Conservation (phyloP, 176 grass and related monocot genomes). For the barley (Hordeum vulgare) region DNA sequence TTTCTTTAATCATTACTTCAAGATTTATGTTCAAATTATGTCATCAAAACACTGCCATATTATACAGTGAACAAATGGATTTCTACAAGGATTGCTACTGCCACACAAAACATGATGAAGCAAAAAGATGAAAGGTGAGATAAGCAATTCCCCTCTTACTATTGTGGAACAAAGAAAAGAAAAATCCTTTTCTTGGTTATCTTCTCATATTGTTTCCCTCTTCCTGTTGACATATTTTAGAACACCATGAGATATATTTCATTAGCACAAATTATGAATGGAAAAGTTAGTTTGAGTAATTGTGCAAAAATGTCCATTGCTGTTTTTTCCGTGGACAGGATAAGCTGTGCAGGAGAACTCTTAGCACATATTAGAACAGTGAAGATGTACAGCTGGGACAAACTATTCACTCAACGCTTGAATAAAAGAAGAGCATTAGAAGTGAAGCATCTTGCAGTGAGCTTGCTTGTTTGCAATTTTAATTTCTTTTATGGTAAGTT, state of each 20-base stretch:
- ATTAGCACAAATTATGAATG: neutral
- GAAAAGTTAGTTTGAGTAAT: neutral
- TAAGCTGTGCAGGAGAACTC: conserved; percentile 90
- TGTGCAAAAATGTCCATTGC: neutral
- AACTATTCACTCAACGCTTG: conserved; percentile 70
- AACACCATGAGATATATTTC: neutral
- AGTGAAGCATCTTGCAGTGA: conserved; percentile 89
- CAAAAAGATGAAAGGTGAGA: conserved; percentile 84
- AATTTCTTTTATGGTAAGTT: conserved; percentile 14
- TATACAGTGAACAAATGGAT: conserved; percentile 91
- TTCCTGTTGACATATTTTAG: neutral
- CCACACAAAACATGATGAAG: conserved; percentile 93
- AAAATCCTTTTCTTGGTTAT: neutral
- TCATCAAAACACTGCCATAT: neutral
- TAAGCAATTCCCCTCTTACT: neutral
- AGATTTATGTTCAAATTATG: neutral
- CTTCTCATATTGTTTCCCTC: neutral
- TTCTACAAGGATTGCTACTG: conserved; percentile 73
- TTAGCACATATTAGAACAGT: conserved; percentile 88
- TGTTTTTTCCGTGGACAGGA: conserved; percentile 38
- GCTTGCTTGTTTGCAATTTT: conserved; percentile 8
- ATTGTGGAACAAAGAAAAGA: neutral
- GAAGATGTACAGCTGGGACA: conserved; percentile 97
- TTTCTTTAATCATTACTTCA: neutral
- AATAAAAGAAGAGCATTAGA: conserved; percentile 78